A percentile compares a stretch with the other conserved stretches of the same genome.
Conservation (phyloP, 164 flowering plant genomes). For the Dillenia suffruticosa region DNA sequence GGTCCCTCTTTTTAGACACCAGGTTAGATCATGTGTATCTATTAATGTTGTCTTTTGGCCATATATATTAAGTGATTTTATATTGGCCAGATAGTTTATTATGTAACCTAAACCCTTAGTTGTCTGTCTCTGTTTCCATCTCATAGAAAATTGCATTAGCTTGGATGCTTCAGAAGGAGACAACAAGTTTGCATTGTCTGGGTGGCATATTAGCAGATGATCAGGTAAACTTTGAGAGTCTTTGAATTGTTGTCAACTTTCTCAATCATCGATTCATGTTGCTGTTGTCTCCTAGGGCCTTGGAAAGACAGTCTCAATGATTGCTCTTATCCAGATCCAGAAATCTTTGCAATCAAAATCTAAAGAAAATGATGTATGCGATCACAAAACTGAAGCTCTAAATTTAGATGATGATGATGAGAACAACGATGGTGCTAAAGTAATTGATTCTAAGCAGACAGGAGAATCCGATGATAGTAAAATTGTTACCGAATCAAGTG, state of each 20-base stretch:
- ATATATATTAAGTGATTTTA: too few species aligned
- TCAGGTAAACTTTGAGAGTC: conserved; percentile 51
- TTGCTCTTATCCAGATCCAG: conserved; percentile 85
- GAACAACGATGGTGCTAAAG: conserved; percentile 24
- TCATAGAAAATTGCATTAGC: conserved; percentile 89
- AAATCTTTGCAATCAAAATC: conserved; percentile 37
- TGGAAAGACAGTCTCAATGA: conserved; percentile 90
- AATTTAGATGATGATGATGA: conserved; percentile 78
- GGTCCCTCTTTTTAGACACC: conserved; percentile 81
- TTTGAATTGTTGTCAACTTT: conserved; percentile 3
- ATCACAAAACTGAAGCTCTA: conserved; percentile 54
- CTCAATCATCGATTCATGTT: conserved; percentile 5
- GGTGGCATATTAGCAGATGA: conserved; percentile 99
- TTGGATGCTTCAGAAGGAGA: conserved; percentile 95
- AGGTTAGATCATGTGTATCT: conserved; percentile 39
- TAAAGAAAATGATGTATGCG: conserved; percentile 24
- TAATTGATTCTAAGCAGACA: conserved; percentile 11
- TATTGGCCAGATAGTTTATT: too few species aligned
- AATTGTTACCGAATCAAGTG: conserved; percentile 29
- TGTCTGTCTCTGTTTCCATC: background rate
- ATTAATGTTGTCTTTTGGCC: too few species aligned
- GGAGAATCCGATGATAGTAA: conserved; percentile 31
- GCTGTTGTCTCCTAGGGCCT: conserved; percentile 70
- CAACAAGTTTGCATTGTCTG: conserved; percentile 54
- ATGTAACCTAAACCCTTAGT: too few species aligned